Conservation (phyloP, 129 eudicot species). For the Kitagawia praeruptora region DNA sequence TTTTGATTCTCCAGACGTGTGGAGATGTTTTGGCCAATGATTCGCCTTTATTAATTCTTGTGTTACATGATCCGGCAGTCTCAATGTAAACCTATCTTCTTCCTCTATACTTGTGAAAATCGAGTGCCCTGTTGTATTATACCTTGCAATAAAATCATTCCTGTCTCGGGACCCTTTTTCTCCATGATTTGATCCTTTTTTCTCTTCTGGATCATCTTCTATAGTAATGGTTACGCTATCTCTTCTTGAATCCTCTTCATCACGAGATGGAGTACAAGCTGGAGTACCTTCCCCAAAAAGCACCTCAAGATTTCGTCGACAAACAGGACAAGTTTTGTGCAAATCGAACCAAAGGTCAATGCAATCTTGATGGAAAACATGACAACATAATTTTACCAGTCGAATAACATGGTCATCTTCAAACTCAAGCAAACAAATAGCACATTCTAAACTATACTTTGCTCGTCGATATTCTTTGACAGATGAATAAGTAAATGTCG, state of each 20-base stretch:
- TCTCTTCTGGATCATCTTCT: slow-evolving; percentile 29
- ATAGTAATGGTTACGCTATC: slow-evolving; percentile 37
- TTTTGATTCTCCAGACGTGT: slow-evolving; percentile 29
- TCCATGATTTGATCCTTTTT: slow-evolving; percentile 13
- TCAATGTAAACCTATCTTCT: slow-evolving; percentile 35
- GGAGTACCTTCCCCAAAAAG: slow-evolving; percentile 28
- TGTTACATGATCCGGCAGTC: slow-evolving; percentile 36
- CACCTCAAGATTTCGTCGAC: slow-evolving; percentile 49
- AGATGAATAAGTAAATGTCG: slow-evolving; percentile 54
- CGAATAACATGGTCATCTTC: slow-evolving; percentile 48
- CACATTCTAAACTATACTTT: slow-evolving; percentile 69
- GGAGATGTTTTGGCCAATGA: slow-evolving; percentile 26
- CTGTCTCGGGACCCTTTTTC: not conserved
- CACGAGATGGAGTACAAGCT: not conserved
- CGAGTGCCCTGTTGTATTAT: slow-evolving; percentile 89
- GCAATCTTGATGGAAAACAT: slow-evolving; percentile 85
- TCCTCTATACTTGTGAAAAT: slow-evolving; percentile 23
- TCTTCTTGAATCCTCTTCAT: slow-evolving; percentile 27
- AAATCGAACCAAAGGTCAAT: slow-evolving; percentile 79
- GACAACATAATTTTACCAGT: slow-evolving; percentile 51
- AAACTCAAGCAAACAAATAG: slow-evolving; percentile 75
- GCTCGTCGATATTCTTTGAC: slow-evolving; percentile 54
- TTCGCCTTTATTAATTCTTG: slow-evolving; percentile 20
- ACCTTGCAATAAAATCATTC: slow-evolving; percentile 41
- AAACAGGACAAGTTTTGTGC: slow-evolving; percentile 77